phyloP scores from a whole-genome alignment of 2,329 filamentous ascomycete genomes.

The Sarocladium strictum region DNA sequence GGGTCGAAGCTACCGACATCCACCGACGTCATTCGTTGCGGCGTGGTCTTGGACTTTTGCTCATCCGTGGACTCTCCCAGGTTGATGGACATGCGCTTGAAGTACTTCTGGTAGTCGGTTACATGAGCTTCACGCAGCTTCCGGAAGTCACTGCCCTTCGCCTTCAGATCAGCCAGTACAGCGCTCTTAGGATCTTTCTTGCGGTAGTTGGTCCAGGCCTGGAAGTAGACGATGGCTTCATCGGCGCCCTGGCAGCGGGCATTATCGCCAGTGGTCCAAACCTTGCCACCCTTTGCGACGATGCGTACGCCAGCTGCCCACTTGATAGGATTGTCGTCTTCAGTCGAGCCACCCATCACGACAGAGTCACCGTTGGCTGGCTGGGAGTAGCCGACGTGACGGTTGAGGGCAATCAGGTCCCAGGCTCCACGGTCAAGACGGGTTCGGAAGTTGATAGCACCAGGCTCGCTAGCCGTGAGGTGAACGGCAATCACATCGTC shows the following conservation, averaged over 20 bases:
- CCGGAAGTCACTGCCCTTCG: slow-evolving; percentile 5
- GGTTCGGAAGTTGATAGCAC: slow-evolving; percentile 10
- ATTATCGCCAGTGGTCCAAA: slow-evolving; percentile 16
- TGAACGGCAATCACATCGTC: slow-evolving; percentile 17
- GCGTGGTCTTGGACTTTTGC: slow-evolving; percentile 12
- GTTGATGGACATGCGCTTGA: slow-evolving; percentile 12
- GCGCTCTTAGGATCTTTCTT: slow-evolving; percentile 12
- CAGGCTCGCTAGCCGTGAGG: slow-evolving; percentile 14
- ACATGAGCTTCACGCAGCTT: slow-evolving; percentile 3
- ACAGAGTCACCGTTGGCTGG: slow-evolving; percentile 9
- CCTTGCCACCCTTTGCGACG: slow-evolving; percentile 16
- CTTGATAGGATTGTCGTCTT: slow-evolving; percentile 13
- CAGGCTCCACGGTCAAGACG: slow-evolving; percentile 10
- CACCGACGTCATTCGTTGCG: slow-evolving; percentile 10
- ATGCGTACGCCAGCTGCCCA: slow-evolving; percentile 14
- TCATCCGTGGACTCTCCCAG: slow-evolving; percentile 13
- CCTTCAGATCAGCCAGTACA: slow-evolving; percentile 15
- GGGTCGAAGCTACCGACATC: slow-evolving; percentile 13
- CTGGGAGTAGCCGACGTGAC: slow-evolving; percentile 8
- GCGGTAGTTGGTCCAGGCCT: slow-evolving; percentile 17
- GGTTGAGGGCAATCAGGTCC: slow-evolving; percentile 8
- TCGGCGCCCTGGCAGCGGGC: slow-evolving; percentile 15
- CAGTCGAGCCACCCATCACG: slow-evolving; percentile 12
- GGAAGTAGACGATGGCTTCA: slow-evolving; percentile 17
- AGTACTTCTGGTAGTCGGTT: slow-evolving; percentile 12